These are phyloP conservation scores for Polyplosphaeria fusca DNA, from an alignment of 495 filamentous ascomycete genomes.

Conservation along the genomic window DNA sequence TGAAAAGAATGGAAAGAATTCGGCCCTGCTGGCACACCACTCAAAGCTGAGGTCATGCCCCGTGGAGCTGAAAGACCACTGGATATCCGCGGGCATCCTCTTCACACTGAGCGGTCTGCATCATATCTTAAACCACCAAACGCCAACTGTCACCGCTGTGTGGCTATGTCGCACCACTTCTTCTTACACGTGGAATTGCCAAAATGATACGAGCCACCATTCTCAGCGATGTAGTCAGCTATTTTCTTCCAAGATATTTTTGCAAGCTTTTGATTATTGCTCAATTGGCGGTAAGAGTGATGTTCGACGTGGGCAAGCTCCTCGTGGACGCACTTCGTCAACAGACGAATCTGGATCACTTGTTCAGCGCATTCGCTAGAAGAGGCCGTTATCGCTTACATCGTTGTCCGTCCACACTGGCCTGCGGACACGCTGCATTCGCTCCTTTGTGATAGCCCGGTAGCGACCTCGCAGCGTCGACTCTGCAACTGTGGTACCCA, in stretches of 20 bases:
- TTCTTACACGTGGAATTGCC: conserved; percentile 86
- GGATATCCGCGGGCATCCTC: too few relatives aligned
- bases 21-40: too few relatives aligned
- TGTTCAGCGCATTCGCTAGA: background rate
- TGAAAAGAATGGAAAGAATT: too few relatives aligned
- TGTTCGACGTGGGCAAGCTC: conserved; percentile 15
- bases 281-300: conserved; percentile 14
- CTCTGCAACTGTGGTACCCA: conserved; percentile 73
- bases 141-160: too few relatives aligned
- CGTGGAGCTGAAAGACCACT: too few relatives aligned
- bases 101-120: too few relatives aligned
- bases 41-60: too few relatives aligned
- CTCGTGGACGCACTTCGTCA: conserved; percentile 12
- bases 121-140: too few relatives aligned
- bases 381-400: conserved; percentile 68
- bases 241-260: conserved; percentile 84
- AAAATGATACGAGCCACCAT: conserved; percentile 80
- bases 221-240: conserved; percentile 61
- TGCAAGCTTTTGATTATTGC: conserved; percentile 15
- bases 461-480: conserved; percentile 81
- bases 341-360: conserved; percentile 21
- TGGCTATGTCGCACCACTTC: conserved; percentile 62
- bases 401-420: conserved; percentile 74
- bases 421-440: conserved; percentile 69
- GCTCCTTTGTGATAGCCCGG: conserved; percentile 73